phyloP scores from a whole-genome alignment of 495 filamentous ascomycete genomes.

The Daldinia grandis region DNA sequence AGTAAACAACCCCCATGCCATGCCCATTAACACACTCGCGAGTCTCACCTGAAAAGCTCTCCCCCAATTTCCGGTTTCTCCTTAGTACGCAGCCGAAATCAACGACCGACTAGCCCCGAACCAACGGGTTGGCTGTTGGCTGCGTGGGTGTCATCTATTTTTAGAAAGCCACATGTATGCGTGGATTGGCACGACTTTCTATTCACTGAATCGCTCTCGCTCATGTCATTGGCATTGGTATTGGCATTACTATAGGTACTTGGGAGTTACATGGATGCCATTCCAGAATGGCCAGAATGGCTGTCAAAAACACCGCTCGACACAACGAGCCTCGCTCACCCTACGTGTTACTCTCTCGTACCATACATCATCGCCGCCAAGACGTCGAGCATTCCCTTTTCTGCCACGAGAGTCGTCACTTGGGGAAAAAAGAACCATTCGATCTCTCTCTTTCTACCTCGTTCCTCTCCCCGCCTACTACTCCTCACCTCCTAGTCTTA shows the following conservation, averaged over 20 bases:
- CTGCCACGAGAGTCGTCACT: constrained; percentile 43
- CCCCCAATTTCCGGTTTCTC: constrained; percentile 35
- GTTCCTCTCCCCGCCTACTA: constrained; percentile 24
- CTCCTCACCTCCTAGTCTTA: constrained; percentile 7
- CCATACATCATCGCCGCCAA: constrained; percentile 41
- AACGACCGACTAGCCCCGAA: constrained; percentile 36
- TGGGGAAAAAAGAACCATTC: constrained; percentile 32
- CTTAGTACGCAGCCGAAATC: constrained; percentile 25
- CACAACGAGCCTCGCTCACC: constrained; percentile 17
- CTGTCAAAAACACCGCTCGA: constrained; percentile 8
- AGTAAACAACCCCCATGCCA: not conserved
- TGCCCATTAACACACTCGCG: constrained; percentile 4
- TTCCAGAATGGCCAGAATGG: constrained; percentile 4
- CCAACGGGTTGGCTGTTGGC: constrained; percentile 25
- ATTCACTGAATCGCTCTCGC: constrained; percentile 9
- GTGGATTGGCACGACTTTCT: constrained; percentile 14
- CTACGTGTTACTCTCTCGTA: constrained; percentile 28
- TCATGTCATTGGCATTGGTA: constrained; percentile 29
- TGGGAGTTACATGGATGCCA: constrained; percentile 29
- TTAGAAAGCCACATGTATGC: constrained; percentile 36
- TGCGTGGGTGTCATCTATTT: constrained; percentile 27
- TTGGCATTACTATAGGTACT: constrained; percentile 35
- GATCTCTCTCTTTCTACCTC: constrained; percentile 31
- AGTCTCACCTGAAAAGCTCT: constrained; percentile 18
- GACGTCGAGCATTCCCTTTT: constrained; percentile 48